Base-by-base conservation (phyloP, 108 stramenopile genomes). In the Nitzschia palea region DNA sequence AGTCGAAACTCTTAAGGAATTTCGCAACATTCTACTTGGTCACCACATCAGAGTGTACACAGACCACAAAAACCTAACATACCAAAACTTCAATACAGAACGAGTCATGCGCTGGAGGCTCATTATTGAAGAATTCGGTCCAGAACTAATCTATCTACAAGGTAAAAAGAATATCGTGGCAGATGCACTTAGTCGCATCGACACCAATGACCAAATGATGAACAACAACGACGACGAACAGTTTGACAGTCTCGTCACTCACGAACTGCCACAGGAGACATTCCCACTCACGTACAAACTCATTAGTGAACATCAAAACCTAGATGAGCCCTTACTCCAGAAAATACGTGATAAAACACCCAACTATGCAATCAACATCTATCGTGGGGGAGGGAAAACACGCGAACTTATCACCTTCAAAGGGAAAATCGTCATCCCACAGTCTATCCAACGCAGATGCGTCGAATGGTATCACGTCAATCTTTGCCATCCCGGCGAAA, bases 91-190 rank as follows among this genome's bases (percentile, higher is more conserved):
- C 18, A 70, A 70, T 15, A 68, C 77, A 12, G 71, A 82, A 63
- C 63, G 74, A 12, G 70, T 78, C 0, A 31, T 71, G 28, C 56
- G 83, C 0, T 84, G 83, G 83, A 37, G 73, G 14, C 37, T 80
- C 1, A 12, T 75, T 22, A 30, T 84, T 33, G 79, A 84, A 65
- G 79, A 78, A 37, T 77, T 67, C 54, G 63, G 68, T 0, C 65
- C 65, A 14, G 44, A 44, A 44, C 27, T 28, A 8, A 40, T 63
- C 0, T 20, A 14, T 0, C 14, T 52, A 0, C 17, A 42, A 20
- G 51, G 31, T 0, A 32, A 50, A 0, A 17, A 18, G 35, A 82
- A 86, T 54, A 35, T 65, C 28, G 37, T 81, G 35, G 80, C 77
- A 22, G 78, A 81, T 65, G 68, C 50, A 18, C 50, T 51, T 6